Percentiles rank a stretch among this genome's conserved stretches.
Evolutionary conservation across 169 alveolate genomes (phyloP).

Genomic region (Cryptosporidium ubiquitum): DNA sequence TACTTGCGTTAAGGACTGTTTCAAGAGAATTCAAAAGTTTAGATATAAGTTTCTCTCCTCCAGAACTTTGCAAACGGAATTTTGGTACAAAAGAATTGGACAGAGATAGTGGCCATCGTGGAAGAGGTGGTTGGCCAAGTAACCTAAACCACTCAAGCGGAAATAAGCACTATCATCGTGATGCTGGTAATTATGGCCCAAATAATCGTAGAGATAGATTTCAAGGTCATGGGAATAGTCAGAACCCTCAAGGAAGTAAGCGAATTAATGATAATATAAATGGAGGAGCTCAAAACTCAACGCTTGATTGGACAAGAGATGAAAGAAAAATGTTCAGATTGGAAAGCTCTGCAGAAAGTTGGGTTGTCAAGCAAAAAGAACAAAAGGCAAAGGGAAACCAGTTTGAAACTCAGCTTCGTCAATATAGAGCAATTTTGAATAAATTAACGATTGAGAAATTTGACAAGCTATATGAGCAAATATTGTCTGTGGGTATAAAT

Average conservation of each 20-base stretch:
- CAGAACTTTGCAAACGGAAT: slow-evolving; percentile 58
- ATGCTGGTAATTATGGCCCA: not conserved
- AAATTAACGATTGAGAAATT: slow-evolving; percentile 81
- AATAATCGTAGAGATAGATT: slow-evolving; percentile 51
- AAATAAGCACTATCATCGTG: slow-evolving; percentile 41
- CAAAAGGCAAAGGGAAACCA: slow-evolving; percentile 57
- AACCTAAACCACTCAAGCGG: not conserved
- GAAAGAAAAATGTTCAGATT: slow-evolving; percentile 46
- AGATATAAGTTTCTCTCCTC: slow-evolving; percentile 18
- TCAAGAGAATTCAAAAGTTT: slow-evolving; percentile 2
- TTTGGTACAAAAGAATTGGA: slow-evolving; percentile 33
- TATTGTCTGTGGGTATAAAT: slow-evolving; percentile 75
- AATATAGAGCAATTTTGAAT: slow-evolving; percentile 76
- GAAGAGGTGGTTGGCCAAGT: slow-evolving; percentile 40
- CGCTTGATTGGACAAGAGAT: slow-evolving; percentile 69
- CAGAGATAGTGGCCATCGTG: slow-evolving; percentile 45
- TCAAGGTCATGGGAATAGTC: slow-evolving; percentile 3
- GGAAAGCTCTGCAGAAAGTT: slow-evolving; percentile 73
- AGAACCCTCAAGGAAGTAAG: slow-evolving; percentile 22
- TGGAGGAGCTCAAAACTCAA: not conserved
- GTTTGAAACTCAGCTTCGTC: slow-evolving; percentile 58
- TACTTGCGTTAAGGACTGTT: slow-evolving; percentile 22
- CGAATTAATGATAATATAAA: slow-evolving; percentile 13
- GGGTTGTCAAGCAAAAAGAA: slow-evolving; percentile 71
- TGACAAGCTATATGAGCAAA: slow-evolving; percentile 78